A percentile compares a stretch with the other conserved stretches of the same genome.
phyloP scores from a whole-genome alignment of 768 basidiomycete species.

The Boletellus sp. region DNA sequence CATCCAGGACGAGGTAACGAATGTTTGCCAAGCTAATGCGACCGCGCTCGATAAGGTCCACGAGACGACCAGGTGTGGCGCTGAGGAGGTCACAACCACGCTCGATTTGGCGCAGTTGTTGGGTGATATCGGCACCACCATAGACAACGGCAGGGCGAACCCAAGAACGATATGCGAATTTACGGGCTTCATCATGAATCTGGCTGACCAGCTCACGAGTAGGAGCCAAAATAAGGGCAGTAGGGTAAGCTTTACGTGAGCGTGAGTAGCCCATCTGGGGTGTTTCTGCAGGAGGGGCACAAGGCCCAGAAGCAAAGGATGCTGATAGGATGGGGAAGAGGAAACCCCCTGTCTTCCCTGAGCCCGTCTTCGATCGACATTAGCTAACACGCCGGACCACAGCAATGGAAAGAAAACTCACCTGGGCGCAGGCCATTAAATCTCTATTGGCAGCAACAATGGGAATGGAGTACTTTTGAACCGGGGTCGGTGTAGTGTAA shows the following conservation, averaged over 20 bases:
- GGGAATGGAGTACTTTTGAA: constrained; percentile 99
- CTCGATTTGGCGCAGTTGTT: constrained; percentile 90
- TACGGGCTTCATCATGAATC: constrained; percentile 98
- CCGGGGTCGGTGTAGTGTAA: constrained; percentile 95
- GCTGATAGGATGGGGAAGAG: constrained; percentile 98
- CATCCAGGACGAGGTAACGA: constrained; percentile 96
- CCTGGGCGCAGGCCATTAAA: constrained; percentile 94
- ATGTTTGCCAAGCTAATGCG: constrained; percentile 95
- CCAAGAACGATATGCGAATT: constrained; percentile 99
- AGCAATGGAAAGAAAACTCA: constrained; percentile 30
- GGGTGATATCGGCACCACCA: constrained; percentile 97
- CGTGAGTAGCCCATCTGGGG: constrained; percentile 53
- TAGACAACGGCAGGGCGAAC: constrained; percentile 98
- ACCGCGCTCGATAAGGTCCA: constrained; percentile 97
- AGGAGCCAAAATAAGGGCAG: constrained; percentile 95
- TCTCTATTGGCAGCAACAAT: constrained; percentile 89
- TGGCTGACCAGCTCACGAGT: constrained; percentile 98
- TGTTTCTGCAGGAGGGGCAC: constrained; percentile 56
- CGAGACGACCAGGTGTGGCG: constrained; percentile 96
- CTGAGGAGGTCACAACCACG: constrained; percentile 96
- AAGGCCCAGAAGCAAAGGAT: constrained; percentile 81
- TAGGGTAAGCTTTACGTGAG: constrained; percentile 89
- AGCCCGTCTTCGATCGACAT: constrained; percentile 74
- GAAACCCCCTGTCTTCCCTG: constrained; percentile 98
- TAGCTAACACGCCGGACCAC: constrained; percentile 12